Percentiles rank a stretch among this genome's conserved stretches.
Conservation (phyloP, 768 basidiomycete genomes). For the Hygrocybe coccinea region DNA sequence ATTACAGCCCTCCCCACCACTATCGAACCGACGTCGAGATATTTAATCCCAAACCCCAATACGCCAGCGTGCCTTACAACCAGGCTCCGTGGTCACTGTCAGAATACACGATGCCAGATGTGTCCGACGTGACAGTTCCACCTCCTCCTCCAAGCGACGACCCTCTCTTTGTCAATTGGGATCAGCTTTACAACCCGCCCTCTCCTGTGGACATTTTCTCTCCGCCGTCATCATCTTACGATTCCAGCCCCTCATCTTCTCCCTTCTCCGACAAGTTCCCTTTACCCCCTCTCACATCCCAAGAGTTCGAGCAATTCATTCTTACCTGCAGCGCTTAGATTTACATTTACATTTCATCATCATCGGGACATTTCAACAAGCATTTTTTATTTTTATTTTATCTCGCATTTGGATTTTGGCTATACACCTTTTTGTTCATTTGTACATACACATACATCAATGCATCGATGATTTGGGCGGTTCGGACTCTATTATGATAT, state of each 20-base stretch:
- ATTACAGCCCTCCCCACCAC: too few relatives aligned
- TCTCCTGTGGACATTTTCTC: neutral
- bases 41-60: too few relatives aligned
- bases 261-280: neutral
- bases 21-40: too few relatives aligned
- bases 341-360: too few relatives aligned
- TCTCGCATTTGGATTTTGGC: too few relatives aligned
- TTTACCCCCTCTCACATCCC: neutral
- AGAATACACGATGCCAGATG: neutral
- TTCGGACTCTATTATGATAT: too few relatives aligned
- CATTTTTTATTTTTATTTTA: neutral
- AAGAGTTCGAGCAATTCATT: neutral
- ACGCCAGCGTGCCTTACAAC: too few relatives aligned
- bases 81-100: neutral
- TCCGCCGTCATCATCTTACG: neutral
- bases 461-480: too few relatives aligned
- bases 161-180: neutral
- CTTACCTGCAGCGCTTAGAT: neutral
- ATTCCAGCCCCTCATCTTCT: neutral
- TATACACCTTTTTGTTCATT: too few relatives aligned
- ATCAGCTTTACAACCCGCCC: neutral
- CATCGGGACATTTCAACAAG: neutral
- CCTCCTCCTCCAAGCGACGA: too few relatives aligned
- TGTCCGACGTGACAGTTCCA: neutral
- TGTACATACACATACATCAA: too few relatives aligned